A percentile compares a stretch with the other conserved stretches of the same genome.
These are phyloP conservation scores for Crithidia fasciculata DNA, from an alignment of 208 protist species.

Conservation along the genomic window DNA sequence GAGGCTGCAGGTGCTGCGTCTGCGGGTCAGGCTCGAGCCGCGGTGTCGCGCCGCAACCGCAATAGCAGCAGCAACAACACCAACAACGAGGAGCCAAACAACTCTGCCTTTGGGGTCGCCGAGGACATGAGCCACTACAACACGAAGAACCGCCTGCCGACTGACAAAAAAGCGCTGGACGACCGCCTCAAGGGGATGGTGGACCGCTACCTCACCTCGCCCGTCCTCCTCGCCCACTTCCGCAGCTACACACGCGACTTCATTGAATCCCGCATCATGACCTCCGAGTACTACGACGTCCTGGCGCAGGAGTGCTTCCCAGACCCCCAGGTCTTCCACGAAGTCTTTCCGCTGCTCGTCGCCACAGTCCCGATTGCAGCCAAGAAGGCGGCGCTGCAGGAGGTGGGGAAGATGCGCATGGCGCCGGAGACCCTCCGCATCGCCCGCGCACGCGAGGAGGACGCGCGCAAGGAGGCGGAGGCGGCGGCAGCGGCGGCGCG, in stretches of 20 bases:
- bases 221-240: slow-evolving; percentile 50
- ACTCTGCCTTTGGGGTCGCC: slow-evolving; percentile 47
- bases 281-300: slow-evolving; percentile 73
- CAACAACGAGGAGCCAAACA: slow-evolving; percentile 8
- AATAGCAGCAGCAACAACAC: not conserved
- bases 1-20: slow-evolving; percentile 1
- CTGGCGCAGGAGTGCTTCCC: slow-evolving; percentile 59
- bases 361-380: slow-evolving; percentile 58
- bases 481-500: slow-evolving; percentile 28
- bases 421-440: slow-evolving; percentile 70
- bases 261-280: slow-evolving; percentile 61
- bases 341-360: slow-evolving; percentile 79
- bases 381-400: slow-evolving; percentile 59
- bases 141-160: slow-evolving; percentile 41
- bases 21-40: not conserved
- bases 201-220: slow-evolving; percentile 40
- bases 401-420: slow-evolving; percentile 79
- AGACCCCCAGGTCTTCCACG: slow-evolving; percentile 48
- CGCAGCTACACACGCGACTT: slow-evolving; percentile 62
- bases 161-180: slow-evolving; percentile 40
- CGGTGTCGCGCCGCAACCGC: not conserved
- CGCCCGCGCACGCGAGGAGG: slow-evolving; percentile 50
- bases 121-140: slow-evolving; percentile 48
- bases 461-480: slow-evolving; percentile 48
- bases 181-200: slow-evolving; percentile 52